Evolutionary conservation across 106 monocot species (phyloP).

Genomic region (Narthecium ossifragum): DNA sequence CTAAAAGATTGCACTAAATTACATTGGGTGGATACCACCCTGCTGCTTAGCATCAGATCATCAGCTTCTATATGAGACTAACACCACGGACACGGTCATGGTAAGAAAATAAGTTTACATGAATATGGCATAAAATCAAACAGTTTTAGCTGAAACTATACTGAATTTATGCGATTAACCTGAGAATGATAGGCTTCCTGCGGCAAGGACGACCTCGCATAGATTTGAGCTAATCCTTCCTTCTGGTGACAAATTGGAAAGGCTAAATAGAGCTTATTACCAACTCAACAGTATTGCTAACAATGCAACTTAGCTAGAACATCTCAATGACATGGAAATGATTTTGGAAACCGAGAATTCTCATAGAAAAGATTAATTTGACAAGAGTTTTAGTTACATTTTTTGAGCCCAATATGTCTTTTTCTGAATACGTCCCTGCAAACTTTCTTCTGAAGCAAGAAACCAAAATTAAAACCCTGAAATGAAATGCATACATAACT

Average conservation of each 20-base stretch:
- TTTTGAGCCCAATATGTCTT: conserved; percentile 82
- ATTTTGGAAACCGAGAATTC: no score
- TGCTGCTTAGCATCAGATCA: no score
- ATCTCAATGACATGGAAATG: no score
- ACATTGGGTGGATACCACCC: no score
- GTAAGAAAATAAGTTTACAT: no score
- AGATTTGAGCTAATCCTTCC: conserved; percentile 69
- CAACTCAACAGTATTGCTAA: no score
- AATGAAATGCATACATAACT: neutral
- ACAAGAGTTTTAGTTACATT: conserved; percentile 66
- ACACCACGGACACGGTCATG: no score
- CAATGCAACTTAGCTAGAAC: no score
- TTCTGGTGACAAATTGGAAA: conserved; percentile 54
- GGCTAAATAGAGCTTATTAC: conserved; percentile 14
- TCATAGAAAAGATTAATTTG: no score
- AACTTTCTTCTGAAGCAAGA: conserved; percentile 83
- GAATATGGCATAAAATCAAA: neutral
- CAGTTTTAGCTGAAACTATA: neutral
- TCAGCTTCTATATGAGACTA: no score
- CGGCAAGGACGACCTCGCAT: conserved; percentile 43
- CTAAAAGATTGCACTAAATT: neutral
- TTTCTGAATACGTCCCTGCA: conserved; percentile 40
- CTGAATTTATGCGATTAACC: conserved; percentile 25
- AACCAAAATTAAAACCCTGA: conserved; percentile 62
- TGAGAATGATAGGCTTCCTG: conserved; percentile 29